Conservation (phyloP, 2,329 filamentous ascomycete genomes). For the Aspergillus fumigatus region DNA sequence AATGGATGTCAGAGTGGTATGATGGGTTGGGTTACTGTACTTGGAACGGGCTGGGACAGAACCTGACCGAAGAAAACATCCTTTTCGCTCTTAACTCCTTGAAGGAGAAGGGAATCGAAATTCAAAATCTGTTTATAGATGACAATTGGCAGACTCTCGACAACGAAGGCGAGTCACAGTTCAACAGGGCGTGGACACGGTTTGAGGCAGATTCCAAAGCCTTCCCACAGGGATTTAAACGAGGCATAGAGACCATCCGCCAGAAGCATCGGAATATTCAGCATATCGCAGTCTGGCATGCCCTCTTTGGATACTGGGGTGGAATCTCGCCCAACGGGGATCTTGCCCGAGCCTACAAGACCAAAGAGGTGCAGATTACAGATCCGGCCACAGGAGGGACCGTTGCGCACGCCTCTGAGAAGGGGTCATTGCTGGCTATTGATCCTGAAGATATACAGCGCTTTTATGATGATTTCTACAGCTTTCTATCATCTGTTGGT, state of each 20-base stretch:
- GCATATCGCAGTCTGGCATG: conserved; percentile 92
- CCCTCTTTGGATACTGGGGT: conserved; percentile 84
- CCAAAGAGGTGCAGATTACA: conserved; percentile 54
- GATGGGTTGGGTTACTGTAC: conserved; percentile 94
- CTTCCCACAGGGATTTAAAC: conserved; percentile 76
- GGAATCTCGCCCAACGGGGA: conserved; percentile 71
- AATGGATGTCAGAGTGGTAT: conserved; percentile 83
- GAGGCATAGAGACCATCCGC: conserved; percentile 65
- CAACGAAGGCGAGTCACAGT: conserved; percentile 49
- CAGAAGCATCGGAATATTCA: conserved; percentile 65
- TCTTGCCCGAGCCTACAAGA: conserved; percentile 75
- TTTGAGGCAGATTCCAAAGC: conserved; percentile 79
- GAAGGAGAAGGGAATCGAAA: conserved; percentile 65
- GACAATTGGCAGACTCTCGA: conserved; percentile 90
- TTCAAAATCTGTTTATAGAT: conserved; percentile 88
- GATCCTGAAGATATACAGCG: conserved; percentile 66
- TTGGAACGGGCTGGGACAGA: conserved; percentile 88
- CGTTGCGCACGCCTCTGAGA: conserved; percentile 20
- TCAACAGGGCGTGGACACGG: conserved; percentile 61
- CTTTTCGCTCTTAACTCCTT: conserved; percentile 69
- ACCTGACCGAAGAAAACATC: conserved; percentile 76
- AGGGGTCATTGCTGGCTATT: conserved; percentile 64
- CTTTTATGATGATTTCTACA: conserved; percentile 90
- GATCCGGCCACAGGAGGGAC: conserved; percentile 50
- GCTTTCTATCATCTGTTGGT: conserved; percentile 67